Conservation (phyloP, 78 protist genomes). For the Paulinella micropora region DNA sequence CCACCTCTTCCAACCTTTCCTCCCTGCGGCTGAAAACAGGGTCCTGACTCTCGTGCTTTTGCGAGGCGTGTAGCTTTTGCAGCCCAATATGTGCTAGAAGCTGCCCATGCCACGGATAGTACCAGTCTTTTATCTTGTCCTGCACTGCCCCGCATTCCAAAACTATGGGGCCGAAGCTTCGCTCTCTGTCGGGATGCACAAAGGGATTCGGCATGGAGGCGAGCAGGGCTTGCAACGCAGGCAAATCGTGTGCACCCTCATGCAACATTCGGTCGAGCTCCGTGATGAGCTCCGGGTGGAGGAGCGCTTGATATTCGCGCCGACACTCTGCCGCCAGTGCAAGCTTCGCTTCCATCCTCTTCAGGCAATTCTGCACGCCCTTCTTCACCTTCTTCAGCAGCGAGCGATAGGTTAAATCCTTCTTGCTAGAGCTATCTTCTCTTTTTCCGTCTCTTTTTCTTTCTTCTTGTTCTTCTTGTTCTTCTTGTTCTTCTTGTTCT, state of each 20-base stretch:
- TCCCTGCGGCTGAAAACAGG: too few species aligned
- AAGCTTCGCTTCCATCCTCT: not conserved
- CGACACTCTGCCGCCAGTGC: not conserved
- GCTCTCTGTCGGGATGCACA: not conserved
- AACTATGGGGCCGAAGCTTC: constrained; percentile 4
- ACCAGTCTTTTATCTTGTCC: not conserved
- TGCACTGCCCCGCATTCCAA: not conserved
- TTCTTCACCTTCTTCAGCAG: not conserved
- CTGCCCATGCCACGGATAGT: not conserved
- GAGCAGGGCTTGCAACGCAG: not conserved
- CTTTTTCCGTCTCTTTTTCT: not conserved
- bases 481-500: not conserved
- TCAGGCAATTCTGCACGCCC: not conserved
- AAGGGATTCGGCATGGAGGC: not conserved
- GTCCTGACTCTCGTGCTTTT: too few species aligned
- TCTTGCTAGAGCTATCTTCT: not conserved
- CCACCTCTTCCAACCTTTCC: too few species aligned
- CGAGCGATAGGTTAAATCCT: not conserved
- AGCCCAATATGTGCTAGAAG: not conserved
- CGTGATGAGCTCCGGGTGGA: not conserved
- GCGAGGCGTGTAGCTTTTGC: too few species aligned
- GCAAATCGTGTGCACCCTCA: not conserved
- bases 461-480: not conserved
- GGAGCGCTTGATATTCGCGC: not conserved
- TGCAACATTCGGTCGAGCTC: not conserved